A percentile compares a stretch with the other conserved stretches of the same genome.
These are phyloP conservation scores for Botrytis porri DNA, from an alignment of 2,329 filamentous ascomycete species.

Conservation along the genomic window DNA sequence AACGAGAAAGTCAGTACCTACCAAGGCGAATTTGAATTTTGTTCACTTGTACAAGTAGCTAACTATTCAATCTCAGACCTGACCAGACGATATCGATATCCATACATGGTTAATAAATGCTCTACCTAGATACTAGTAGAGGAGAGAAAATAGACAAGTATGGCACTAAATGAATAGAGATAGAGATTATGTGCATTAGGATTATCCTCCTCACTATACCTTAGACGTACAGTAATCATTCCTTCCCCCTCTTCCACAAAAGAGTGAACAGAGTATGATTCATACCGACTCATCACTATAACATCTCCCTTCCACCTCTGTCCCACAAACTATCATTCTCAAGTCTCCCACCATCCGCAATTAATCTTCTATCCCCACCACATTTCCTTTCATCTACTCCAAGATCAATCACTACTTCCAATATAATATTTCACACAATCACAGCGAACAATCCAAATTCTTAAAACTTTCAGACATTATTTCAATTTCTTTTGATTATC, in stretches of 20 bases:
- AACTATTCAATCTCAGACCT: background rate
- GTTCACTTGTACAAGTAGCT: background rate
- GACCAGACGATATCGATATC: too few relatives aligned
- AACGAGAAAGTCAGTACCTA: background rate
- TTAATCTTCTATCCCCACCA: background rate
- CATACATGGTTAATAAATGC: background rate
- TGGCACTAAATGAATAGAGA: background rate
- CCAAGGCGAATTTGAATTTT: background rate
- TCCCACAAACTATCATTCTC: background rate
- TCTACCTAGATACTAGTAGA: too few relatives aligned
- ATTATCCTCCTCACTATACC: background rate
- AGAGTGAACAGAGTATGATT: background rate
- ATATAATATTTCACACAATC: background rate
- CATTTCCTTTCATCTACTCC: background rate
- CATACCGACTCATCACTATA: background rate
- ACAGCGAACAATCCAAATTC: background rate
- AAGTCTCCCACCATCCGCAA: background rate
- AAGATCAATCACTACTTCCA: background rate
- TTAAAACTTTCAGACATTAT: background rate
- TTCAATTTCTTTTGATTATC: background rate
- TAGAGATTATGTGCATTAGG: background rate
- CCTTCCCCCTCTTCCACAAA: background rate
- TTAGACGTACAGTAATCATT: background rate
- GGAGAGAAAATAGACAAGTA: background rate
- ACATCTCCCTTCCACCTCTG: background rate